Percentiles rank a stretch among this genome's conserved stretches.
phyloP scores from a whole-genome alignment of 2,329 filamentous ascomycete genomes.

The Paradendryphiella salina region DNA sequence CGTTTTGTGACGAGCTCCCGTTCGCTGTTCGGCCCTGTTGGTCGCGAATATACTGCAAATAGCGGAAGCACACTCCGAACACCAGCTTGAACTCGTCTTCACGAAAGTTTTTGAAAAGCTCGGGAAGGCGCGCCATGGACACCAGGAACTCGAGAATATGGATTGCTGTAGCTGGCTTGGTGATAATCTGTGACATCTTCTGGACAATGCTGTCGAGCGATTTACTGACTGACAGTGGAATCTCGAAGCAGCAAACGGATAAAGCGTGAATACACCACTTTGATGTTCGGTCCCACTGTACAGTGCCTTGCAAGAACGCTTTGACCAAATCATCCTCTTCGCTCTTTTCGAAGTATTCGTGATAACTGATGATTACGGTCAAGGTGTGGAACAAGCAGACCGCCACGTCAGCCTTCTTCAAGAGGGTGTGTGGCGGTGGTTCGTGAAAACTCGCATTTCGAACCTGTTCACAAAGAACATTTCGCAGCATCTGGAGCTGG shows the following conservation, averaged over 20 bases:
- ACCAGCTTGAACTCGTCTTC: slow-evolving; percentile 92
- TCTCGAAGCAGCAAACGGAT: slow-evolving; percentile 91
- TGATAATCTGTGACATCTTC: slow-evolving; percentile 95
- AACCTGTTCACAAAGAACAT: slow-evolving; percentile 79
- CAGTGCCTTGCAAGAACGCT: slow-evolving; percentile 82
- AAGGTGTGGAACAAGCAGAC: slow-evolving; percentile 86
- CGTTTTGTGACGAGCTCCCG: slow-evolving; percentile 36
- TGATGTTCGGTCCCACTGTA: slow-evolving; percentile 80
- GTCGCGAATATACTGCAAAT: slow-evolving; percentile 85
- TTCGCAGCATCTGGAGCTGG: slow-evolving; percentile 75
- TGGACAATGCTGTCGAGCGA: slow-evolving; percentile 82
- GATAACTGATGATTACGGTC: slow-evolving; percentile 87
- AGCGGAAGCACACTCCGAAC: slow-evolving; percentile 93
- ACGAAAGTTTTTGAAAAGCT: slow-evolving; percentile 84
- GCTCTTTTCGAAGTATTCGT: slow-evolving; percentile 77
- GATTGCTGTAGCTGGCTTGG: slow-evolving; percentile 85
- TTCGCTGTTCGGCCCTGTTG: slow-evolving; percentile 49
- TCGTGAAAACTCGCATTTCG: slow-evolving; percentile 77
- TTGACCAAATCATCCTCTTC: slow-evolving; percentile 90
- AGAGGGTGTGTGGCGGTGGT: slow-evolving; percentile 74
- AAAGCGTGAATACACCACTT: slow-evolving; percentile 94
- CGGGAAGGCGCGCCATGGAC: slow-evolving; percentile 79
- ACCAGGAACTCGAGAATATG: slow-evolving; percentile 97
- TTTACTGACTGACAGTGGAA: slow-evolving; percentile 84
- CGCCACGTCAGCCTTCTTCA: slow-evolving; percentile 85